phyloP scores from a whole-genome alignment of 2,329 filamentous ascomycete genomes.

The Aspergillus spinulosporus region DNA sequence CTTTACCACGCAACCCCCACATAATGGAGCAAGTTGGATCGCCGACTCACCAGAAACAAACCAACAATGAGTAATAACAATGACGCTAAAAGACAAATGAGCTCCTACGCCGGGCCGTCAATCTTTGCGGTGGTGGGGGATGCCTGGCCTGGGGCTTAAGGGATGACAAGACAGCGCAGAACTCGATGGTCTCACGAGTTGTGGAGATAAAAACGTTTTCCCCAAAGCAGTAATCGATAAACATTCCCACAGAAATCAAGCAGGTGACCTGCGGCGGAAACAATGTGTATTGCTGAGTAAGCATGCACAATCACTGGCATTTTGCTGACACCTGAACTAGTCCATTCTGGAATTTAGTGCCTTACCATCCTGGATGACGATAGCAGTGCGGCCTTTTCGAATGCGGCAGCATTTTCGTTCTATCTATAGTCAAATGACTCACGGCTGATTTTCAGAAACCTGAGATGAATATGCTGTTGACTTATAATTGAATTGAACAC shows the following conservation, averaged over 20 bases:
- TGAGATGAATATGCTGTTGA: background rate
- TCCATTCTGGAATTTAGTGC: conserved; percentile 7
- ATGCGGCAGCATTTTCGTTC: background rate
- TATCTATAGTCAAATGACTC: background rate
- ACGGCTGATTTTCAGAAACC: background rate
- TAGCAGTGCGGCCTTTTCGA: conserved; percentile 1
- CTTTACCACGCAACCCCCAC: background rate
- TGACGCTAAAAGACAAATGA: conserved; percentile 30
- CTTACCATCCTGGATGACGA: conserved; percentile 18
- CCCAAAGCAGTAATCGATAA: conserved; percentile 43
- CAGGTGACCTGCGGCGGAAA: conserved; percentile 24
- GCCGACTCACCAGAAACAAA: conserved; percentile 21
- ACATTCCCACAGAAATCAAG: conserved; percentile 24
- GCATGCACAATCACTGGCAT: conserved; percentile 18
- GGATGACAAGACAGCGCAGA: conserved; percentile 24
- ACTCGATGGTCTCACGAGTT: conserved; percentile 25
- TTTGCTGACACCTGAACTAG: conserved; percentile 15
- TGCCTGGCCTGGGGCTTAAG: conserved; percentile 7
- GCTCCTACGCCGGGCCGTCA: conserved; percentile 30
- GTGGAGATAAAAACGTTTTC: conserved; percentile 25
- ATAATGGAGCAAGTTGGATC: background rate
- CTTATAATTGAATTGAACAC: background rate
- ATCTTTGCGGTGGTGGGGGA: conserved; percentile 19
- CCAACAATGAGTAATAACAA: conserved; percentile 23
- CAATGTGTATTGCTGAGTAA: conserved; percentile 31